Evolutionary conservation across 140 eudicot genomes (phyloP), one percentile per base, ranked within the genome.

Genomic region (Stevia rebaudiana): DNA sequence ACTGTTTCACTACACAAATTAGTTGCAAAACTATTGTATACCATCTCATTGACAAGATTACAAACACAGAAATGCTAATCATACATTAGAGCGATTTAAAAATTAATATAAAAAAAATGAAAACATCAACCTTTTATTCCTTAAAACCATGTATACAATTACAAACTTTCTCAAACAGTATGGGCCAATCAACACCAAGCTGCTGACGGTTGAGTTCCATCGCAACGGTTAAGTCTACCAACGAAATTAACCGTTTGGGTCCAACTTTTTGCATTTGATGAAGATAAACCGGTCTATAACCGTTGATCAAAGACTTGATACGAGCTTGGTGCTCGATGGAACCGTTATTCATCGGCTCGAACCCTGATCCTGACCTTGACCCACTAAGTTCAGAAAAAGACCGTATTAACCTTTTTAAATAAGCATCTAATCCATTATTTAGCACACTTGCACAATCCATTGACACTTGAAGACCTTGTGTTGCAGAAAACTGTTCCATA

Each of bases 151-250:
- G 80, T 68, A 78, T 75, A 66, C 83, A 73, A 52, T 76, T 75
- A 66, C 83, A 73, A 52, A 90, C 85, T 67, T 79, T 90, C 78
- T 90, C 98, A 51, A 90, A 76, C 70, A 87, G 61, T 62, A 87
- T 43, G 16, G 95, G 94, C 95, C 98, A 90, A 65, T 84, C 86
- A 74, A 82, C 91, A 13, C 98, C 98, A 33, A 90, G 86, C 76
- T 84, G 90, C 46, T 31, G 83, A 15, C 88, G 91, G 58, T 77
- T 75, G 50, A 84, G 67, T 82, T 87, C 94, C 91, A 90, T 76
- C 8, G 98, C 90, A 66, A 77, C 79, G 37, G 76, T 82, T 39
- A 90, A 84, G 67, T 90, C 97, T 49, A 62, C 76, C 78, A 87
- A 82, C 30, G 91, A 84, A 49, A 84, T 71, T 0, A 69, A 55